Percentiles rank a stretch among this genome's conserved stretches.
Conservation (phyloP, 1,284 basidiomycete species). For the Cryptococcus hybrid region DNA sequence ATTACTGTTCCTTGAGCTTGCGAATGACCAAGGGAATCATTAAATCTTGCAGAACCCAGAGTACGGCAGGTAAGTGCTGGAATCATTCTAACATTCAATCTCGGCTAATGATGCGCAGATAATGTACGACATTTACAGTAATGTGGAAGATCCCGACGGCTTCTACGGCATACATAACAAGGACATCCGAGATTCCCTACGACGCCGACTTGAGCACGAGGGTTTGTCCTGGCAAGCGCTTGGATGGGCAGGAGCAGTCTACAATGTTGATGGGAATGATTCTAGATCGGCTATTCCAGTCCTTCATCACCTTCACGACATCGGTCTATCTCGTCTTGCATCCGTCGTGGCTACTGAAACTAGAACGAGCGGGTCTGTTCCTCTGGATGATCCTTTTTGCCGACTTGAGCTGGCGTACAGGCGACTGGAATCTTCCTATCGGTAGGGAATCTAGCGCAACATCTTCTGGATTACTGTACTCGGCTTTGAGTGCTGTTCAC, state of each 20-base stretch:
- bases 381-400: slow-evolving; percentile 59
- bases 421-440: slow-evolving; percentile 87
- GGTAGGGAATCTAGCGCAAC: slow-evolving; percentile 31
- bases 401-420: slow-evolving; percentile 82
- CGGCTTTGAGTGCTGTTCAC: slow-evolving; percentile 72
- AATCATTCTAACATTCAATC: too few relatives aligned
- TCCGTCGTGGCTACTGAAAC: slow-evolving; percentile 29
- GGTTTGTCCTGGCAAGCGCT: slow-evolving; percentile 88
- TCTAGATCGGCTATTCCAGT: slow-evolving; percentile 51
- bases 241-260: slow-evolving; percentile 77
- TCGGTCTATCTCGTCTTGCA: slow-evolving; percentile 82
- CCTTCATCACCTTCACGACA: slow-evolving; percentile 74
- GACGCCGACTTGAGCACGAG: slow-evolving; percentile 87
- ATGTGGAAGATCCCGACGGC: slow-evolving; percentile 95
- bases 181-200: slow-evolving; percentile 73
- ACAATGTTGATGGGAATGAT: slow-evolving; percentile 60
- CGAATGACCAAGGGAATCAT: slow-evolving; percentile 55
- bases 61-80: slow-evolving; percentile 33
- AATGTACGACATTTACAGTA: slow-evolving; percentile 87
- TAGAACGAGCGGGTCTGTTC: slow-evolving; percentile 17
- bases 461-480: slow-evolving; percentile 67
- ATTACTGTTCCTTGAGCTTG: slow-evolving; percentile 84
- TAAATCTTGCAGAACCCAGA: slow-evolving; percentile 17
- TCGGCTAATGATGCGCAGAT: slow-evolving; percentile 50
- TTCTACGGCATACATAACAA: slow-evolving; percentile 86